Conservation (phyloP, 2,329 filamentous ascomycete species). For the Talaromyces albobiverticillius region DNA sequence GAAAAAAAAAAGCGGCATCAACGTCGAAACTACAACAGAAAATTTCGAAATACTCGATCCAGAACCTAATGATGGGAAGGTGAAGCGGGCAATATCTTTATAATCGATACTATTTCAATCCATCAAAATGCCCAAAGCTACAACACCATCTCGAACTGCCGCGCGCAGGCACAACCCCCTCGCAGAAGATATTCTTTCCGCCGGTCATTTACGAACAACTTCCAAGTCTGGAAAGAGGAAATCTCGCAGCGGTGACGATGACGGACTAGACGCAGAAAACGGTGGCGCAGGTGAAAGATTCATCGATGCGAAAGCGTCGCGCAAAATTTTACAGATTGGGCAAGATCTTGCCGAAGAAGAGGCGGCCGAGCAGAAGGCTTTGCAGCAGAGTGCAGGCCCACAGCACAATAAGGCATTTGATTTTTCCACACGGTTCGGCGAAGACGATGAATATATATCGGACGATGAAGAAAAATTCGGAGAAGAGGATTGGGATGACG, state of each 20-base stretch:
- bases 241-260: conserved; percentile 55
- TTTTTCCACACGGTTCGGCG: conserved; percentile 69
- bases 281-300: conserved; percentile 56
- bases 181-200: conserved; percentile 76
- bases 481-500: conserved; percentile 70
- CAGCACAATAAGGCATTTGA: conserved; percentile 66
- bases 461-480: conserved; percentile 54
- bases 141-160: conserved; percentile 52
- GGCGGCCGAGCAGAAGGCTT: conserved; percentile 46
- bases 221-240: conserved; percentile 66
- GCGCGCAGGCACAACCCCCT: conserved; percentile 83
- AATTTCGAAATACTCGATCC: conserved; percentile 19
- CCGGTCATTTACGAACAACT: conserved; percentile 69
- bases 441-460: conserved; percentile 51
- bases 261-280: conserved; percentile 26
- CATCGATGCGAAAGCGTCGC: conserved; percentile 83
- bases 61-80: background rate
- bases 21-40: background rate
- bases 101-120: background rate
- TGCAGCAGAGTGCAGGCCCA: conserved; percentile 34
- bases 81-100: background rate
- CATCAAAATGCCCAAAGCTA: conserved; percentile 73
- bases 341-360: conserved; percentile 86
- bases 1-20: conserved; percentile 32
- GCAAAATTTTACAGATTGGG: conserved; percentile 84